phyloP scores from a whole-genome alignment of 495 filamentous ascomycete genomes.

The Xylaria venustula region DNA sequence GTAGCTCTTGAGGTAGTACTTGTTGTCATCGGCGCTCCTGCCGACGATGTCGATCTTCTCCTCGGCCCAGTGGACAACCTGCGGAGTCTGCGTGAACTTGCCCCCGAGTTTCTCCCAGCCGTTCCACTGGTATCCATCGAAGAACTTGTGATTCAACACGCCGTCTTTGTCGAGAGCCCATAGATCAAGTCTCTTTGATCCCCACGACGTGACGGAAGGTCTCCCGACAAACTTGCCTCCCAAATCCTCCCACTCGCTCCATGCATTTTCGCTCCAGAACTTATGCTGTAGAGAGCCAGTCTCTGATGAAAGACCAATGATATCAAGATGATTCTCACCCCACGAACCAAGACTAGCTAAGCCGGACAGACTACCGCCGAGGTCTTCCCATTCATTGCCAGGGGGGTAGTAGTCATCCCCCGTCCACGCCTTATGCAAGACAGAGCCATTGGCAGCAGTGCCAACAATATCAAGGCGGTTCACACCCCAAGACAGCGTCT shows the following conservation, averaged over 20 bases:
- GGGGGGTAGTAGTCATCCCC: constrained; percentile 52
- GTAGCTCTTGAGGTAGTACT: constrained; percentile 10
- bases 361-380: neutral
- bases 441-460: neutral
- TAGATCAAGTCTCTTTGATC: neutral
- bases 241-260: constrained; percentile 6
- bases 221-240: constrained; percentile 3
- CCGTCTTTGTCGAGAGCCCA: neutral
- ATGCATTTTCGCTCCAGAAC: constrained; percentile 1
- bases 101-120: constrained; percentile 12
- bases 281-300: neutral
- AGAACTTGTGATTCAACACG: constrained; percentile 8
- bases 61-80: neutral
- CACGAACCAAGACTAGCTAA: neutral
- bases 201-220: constrained; percentile 3
- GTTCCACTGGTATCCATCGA: constrained; percentile 11
- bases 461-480: constrained; percentile 3
- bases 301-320: neutral
- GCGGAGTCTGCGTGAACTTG: constrained; percentile 7
- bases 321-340: constrained; percentile 2
- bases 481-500: constrained; percentile 1
- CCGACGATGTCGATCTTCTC: constrained; percentile 12
- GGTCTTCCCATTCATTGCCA: constrained; percentile 12
- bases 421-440: constrained; percentile 44
- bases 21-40: neutral